Evolutionary conservation across 805 yeast species (phyloP).

Genomic region (Sungouiozyma ichnusensis): DNA sequence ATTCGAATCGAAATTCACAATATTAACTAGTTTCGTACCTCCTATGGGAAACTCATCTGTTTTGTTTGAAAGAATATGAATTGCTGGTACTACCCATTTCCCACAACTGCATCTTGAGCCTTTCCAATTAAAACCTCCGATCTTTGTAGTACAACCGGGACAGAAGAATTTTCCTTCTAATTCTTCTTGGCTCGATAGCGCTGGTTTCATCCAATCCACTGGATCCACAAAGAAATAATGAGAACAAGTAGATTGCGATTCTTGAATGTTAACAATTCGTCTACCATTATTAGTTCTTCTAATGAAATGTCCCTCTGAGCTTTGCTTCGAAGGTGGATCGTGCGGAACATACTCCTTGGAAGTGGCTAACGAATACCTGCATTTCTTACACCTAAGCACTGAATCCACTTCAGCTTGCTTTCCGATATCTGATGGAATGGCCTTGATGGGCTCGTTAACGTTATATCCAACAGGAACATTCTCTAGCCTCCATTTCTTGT

Average conservation of each 20-base stretch:
- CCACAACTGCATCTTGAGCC: conserved; percentile 94
- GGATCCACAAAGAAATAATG: conserved; percentile 79
- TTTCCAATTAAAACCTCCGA: conserved; percentile 91
- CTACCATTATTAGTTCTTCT: conserved; percentile 53
- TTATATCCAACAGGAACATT: conserved; percentile 22
- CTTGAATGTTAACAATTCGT: conserved; percentile 46
- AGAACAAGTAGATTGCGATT: conserved; percentile 57
- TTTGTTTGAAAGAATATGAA: conserved; percentile 69
- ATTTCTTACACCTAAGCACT: conserved; percentile 66
- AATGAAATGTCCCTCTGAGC: conserved; percentile 55
- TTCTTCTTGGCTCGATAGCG: conserved; percentile 53
- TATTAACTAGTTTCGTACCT: conserved; percentile 16
- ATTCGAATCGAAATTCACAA: conserved; percentile 12
- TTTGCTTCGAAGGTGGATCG: conserved; percentile 51
- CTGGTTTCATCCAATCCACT: conserved; percentile 80
- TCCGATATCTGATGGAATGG: background rate
- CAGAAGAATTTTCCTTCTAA: conserved; percentile 82
- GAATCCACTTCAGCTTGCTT: conserved; percentile 14
- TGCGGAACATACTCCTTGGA: conserved; percentile 55
- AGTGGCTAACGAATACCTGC: conserved; percentile 62
- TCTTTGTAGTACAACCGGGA: conserved; percentile 72
- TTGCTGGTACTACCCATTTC: conserved; percentile 88
- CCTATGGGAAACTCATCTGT: conserved; percentile 49
- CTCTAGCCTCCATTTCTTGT: conserved; percentile 36
- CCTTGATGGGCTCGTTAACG: background rate